Evolutionary conservation across 345 rosid species (phyloP).

Genomic region (Viola odorata): DNA sequence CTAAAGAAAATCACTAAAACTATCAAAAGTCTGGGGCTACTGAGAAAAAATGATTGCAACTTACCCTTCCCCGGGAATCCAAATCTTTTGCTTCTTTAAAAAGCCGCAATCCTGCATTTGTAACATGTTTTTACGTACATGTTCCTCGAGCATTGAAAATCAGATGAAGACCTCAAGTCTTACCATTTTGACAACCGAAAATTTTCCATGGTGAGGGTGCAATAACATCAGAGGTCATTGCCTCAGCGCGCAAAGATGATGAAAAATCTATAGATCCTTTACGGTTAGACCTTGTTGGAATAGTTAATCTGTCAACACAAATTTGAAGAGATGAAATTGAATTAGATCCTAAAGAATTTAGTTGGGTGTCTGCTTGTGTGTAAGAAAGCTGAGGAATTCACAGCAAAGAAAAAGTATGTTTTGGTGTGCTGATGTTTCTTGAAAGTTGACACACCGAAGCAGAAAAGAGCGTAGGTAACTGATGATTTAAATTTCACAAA

Average conservation of each 20-base stretch:
- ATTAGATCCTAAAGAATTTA: neutral
- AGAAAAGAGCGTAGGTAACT: too few relatives aligned
- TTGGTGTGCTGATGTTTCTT: too few relatives aligned
- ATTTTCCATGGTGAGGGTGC: conserved; percentile 95
- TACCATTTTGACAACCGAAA: conserved; percentile 93
- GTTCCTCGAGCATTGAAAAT: conserved; percentile 2
- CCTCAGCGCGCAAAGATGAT: conserved; percentile 44
- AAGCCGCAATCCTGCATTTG: conserved; percentile 66
- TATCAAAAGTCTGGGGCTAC: neutral
- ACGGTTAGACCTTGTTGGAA: conserved; percentile 37
- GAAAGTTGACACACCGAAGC: too few relatives aligned
- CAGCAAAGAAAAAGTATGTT: too few relatives aligned
- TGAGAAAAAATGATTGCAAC: conserved; percentile 6
- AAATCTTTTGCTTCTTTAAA: conserved; percentile 88
- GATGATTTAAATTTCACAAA: too few relatives aligned
- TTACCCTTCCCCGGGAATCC: conserved; percentile 56
- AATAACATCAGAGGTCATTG: conserved; percentile 63
- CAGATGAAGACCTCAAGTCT: conserved; percentile 8
- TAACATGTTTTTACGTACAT: conserved; percentile 5
- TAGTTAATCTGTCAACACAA: conserved; percentile 19
- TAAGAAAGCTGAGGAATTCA: too few relatives aligned
- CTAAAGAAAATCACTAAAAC: neutral
- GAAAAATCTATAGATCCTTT: conserved; percentile 46
- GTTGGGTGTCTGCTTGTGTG: neutral
- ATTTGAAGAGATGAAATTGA: neutral